Evolutionary conservation across 805 yeast species (phyloP).

Genomic region (Isabelozyma heimii): DNA sequence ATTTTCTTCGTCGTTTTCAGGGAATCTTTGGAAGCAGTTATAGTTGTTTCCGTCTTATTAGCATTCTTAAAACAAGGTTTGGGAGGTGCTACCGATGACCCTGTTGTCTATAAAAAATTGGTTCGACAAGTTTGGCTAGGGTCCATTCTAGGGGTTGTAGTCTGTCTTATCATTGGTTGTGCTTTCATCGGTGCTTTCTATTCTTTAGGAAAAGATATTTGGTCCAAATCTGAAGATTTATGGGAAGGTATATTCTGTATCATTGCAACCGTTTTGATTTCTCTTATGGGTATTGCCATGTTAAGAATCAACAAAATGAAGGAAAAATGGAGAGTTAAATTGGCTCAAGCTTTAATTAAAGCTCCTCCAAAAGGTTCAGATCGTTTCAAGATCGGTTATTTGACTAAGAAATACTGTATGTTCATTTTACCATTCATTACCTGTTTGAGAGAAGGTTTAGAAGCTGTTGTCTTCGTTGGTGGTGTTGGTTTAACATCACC

Average conservation of each 20-base stretch:
- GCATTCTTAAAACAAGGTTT: constrained; percentile 87
- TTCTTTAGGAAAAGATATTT: constrained; percentile 70
- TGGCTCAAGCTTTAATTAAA: constrained; percentile 74
- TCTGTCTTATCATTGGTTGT: constrained; percentile 81
- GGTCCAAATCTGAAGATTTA: constrained; percentile 82
- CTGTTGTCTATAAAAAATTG: constrained; percentile 53
- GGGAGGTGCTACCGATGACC: constrained; percentile 48
- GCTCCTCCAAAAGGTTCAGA: constrained; percentile 47
- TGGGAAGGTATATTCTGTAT: constrained; percentile 95
- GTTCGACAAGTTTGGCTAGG: constrained; percentile 82
- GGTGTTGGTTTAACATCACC: constrained; percentile 73
- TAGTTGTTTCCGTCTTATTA: constrained; percentile 80
- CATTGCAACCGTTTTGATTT: constrained; percentile 81
- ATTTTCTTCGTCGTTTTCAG: constrained; percentile 87
- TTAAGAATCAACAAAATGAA: constrained; percentile 90
- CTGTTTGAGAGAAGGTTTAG: constrained; percentile 89
- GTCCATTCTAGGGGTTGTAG: constrained; percentile 60
- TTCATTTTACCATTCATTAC: constrained; percentile 87
- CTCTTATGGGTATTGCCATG: constrained; percentile 93
- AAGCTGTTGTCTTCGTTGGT: constrained; percentile 93
- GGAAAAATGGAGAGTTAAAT: constrained; percentile 90
- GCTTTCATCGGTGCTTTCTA: constrained; percentile 94
- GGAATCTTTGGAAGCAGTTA: constrained; percentile 86
- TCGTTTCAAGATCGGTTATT: constrained; percentile 32
- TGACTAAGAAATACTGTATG: constrained; percentile 69